phyloP scores from a whole-genome alignment of 1,284 basidiomycete genomes.

The Rhizoctonia solani region DNA sequence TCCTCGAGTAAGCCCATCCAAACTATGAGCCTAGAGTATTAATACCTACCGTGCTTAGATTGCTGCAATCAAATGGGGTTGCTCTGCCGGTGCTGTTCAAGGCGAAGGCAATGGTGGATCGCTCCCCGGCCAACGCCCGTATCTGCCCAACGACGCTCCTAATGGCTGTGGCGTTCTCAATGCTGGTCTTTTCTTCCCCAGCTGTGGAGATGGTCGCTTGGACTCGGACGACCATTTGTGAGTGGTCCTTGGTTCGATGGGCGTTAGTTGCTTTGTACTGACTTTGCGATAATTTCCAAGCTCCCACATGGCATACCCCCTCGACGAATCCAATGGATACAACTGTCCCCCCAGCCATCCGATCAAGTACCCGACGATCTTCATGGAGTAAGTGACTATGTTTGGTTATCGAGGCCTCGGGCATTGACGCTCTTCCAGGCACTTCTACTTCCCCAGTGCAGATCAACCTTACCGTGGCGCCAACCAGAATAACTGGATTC shows the following conservation, averaged over 20 bases:
- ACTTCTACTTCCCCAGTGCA: conserved; percentile 18
- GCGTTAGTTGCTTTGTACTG: neutral
- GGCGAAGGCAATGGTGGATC: conserved; percentile 24
- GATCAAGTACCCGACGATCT: conserved; percentile 27
- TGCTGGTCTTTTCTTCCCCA: conserved; percentile 21
- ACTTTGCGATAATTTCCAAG: neutral
- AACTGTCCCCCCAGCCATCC: conserved; percentile 22
- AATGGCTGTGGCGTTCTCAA: conserved; percentile 18
- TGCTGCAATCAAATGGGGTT: conserved; percentile 28
- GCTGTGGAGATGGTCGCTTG: conserved; percentile 25
- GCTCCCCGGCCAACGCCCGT: conserved; percentile 16
- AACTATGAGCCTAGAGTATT: neutral
- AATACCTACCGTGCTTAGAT: neutral
- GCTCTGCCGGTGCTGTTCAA: conserved; percentile 24
- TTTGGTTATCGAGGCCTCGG: neutral
- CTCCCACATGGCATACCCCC: conserved; percentile 16
- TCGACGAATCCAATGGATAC: conserved; percentile 25
- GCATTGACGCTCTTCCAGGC: neutral
- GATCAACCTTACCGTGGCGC: conserved; percentile 8
- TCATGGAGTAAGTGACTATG: conserved; percentile 14
- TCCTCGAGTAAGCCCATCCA: conserved; percentile 8
- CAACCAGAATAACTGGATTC: conserved; percentile 8
- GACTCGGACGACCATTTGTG: conserved; percentile 25
- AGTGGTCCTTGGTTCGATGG: neutral
- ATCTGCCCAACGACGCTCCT: conserved; percentile 22